These are phyloP conservation scores for Neopestalotiopsis sp. DNA, from an alignment of 2,329 filamentous ascomycete species.

Conservation along the genomic window DNA sequence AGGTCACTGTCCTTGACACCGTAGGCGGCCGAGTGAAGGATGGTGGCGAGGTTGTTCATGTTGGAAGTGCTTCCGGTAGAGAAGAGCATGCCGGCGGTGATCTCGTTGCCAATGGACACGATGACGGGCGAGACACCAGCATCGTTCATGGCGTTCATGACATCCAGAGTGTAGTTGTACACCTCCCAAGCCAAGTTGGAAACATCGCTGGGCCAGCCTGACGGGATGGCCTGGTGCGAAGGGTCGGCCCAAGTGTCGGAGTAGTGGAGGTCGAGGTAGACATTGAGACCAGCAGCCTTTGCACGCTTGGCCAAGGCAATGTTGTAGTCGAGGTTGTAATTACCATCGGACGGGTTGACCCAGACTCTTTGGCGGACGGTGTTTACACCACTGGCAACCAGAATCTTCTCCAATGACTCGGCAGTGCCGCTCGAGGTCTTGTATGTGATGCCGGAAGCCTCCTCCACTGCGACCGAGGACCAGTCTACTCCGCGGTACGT, in stretches of 20 bases:
- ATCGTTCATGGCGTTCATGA: constrained; percentile 64
- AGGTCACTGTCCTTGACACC: constrained; percentile 69
- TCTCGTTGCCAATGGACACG: constrained; percentile 77
- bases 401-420: constrained; percentile 65
- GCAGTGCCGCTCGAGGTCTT: constrained; percentile 57
- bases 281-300: constrained; percentile 62
- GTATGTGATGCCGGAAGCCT: constrained; percentile 65
- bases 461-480: constrained; percentile 69
- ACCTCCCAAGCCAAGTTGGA: constrained; percentile 63
- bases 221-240: constrained; percentile 63
- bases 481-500: constrained; percentile 73
- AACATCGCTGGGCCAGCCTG: constrained; percentile 66
- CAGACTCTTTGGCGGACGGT: constrained; percentile 74
- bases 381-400: constrained; percentile 67
- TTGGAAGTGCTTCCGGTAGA: constrained; percentile 62
- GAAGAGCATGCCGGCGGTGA: constrained; percentile 70
- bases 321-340: constrained; percentile 75
- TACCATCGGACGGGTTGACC: constrained; percentile 69
- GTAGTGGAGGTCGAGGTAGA: constrained; percentile 69
- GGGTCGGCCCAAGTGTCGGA: constrained; percentile 77
- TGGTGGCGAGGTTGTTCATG: constrained; percentile 63
- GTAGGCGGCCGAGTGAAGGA: constrained; percentile 67
- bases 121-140: constrained; percentile 62
- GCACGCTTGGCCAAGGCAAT: constrained; percentile 69
- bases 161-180: constrained; percentile 71